Percentiles rank a stretch among this genome's conserved stretches.
Conservation (phyloP, 2,329 filamentous ascomycete genomes). For the Epichloe coenophiala region DNA sequence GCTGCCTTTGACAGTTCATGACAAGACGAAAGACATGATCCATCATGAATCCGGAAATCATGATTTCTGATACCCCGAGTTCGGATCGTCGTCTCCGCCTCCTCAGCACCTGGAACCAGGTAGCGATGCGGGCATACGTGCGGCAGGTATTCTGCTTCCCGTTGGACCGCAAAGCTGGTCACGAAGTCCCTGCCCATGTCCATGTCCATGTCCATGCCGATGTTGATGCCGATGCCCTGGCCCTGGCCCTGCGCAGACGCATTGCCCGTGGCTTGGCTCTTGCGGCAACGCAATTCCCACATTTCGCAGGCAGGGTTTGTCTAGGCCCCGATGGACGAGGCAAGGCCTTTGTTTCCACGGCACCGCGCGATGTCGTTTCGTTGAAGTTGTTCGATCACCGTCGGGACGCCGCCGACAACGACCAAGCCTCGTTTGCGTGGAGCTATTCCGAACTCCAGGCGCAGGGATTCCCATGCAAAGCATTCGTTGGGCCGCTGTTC, state of each 20-base stretch:
- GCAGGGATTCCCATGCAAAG: slow-evolving; percentile 16
- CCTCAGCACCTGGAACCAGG: slow-evolving; percentile 8
- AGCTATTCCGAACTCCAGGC: slow-evolving; percentile 15
- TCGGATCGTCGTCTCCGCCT: background rate
- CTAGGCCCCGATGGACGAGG: slow-evolving; percentile 8
- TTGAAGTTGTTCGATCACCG: slow-evolving; percentile 9
- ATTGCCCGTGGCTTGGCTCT: slow-evolving; percentile 2
- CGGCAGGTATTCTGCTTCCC: slow-evolving; percentile 10
- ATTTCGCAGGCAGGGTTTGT: slow-evolving; percentile 16
- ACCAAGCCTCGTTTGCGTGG: slow-evolving; percentile 7
- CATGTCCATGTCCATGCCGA: background rate
- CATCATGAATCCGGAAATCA: background rate
- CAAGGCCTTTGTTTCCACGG: slow-evolving; percentile 9
- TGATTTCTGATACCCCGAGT: background rate
- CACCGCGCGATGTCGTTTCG: slow-evolving; percentile 9
- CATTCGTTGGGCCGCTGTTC: slow-evolving; percentile 17
- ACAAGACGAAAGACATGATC: background rate
- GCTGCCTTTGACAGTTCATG: no score
- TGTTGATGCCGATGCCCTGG: no score
- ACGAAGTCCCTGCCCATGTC: background rate
- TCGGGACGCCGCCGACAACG: background rate
- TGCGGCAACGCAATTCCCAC: slow-evolving; percentile 11
- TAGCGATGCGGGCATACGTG: slow-evolving; percentile 8
- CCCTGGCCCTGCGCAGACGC: background rate
- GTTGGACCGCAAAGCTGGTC: background rate